Evolutionary conservation across 192 early-diverging fungal genomes (phyloP).

Genomic region (Gigaspora rosea): DNA sequence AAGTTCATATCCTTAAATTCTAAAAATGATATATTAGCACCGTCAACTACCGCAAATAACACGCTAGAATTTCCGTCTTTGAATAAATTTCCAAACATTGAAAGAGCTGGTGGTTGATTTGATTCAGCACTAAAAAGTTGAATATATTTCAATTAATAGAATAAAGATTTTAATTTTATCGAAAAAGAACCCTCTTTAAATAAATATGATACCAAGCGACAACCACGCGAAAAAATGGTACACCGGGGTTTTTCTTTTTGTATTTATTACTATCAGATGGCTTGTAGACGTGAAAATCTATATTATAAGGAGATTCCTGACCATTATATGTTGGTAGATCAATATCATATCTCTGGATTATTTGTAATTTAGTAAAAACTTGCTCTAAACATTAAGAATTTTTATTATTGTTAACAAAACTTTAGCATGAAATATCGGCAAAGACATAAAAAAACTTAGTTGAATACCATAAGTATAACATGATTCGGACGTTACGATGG

Average conservation of each 20-base stretch:
- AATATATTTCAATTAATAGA: not conserved
- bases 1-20: slow-evolving; percentile 19
- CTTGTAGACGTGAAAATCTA: slow-evolving; percentile 7
- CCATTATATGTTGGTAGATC: not conserved
- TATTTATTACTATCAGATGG: not conserved
- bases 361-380: slow-evolving; percentile 39
- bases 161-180: not conserved
- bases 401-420: not conserved
- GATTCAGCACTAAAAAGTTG: not conserved
- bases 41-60: slow-evolving; percentile 15
- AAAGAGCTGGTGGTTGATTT: not conserved
- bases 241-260: slow-evolving; percentile 7
- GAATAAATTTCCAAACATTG: not conserved
- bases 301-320: not conserved
- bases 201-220: slow-evolving; percentile 4
- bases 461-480: slow-evolving; percentile 32
- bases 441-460: not conserved
- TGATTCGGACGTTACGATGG: slow-evolving; percentile 15
- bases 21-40: slow-evolving; percentile 4
- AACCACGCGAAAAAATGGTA: not conserved
- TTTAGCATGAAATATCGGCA: not conserved
- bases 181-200: not conserved
- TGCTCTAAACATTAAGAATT: slow-evolving; percentile 31
- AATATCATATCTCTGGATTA: slow-evolving; percentile 34
- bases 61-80: not conserved